A percentile compares a stretch with the other conserved stretches of the same genome.
Evolutionary conservation across 2,329 filamentous ascomycete genomes (phyloP).

Genomic region (Pseudopithomyces maydicus): DNA sequence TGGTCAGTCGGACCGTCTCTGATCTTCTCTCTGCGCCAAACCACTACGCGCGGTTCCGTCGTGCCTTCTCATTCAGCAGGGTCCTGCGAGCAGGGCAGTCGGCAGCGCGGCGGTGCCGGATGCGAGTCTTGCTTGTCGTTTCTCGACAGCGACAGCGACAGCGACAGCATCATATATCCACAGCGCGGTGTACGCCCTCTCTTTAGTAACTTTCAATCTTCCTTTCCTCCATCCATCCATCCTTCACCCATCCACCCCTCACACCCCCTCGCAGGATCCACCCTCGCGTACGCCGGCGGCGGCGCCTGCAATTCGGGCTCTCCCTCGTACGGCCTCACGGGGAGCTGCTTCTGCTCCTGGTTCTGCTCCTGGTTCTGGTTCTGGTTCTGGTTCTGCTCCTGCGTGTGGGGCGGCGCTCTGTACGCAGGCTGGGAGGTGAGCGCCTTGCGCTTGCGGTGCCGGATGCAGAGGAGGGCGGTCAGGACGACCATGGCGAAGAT

Average conservation of each 20-base stretch:
- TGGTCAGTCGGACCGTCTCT: background rate
- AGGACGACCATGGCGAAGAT: conserved; percentile 19
- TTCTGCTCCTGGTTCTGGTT: too few species aligned
- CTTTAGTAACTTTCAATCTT: background rate
- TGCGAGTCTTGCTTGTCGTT: background rate
- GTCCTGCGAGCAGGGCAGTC: background rate
- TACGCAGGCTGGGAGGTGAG: background rate
- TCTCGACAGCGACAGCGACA: background rate
- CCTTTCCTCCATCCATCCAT: background rate
- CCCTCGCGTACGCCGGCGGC: conserved; percentile 1
- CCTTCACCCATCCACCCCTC: background rate
- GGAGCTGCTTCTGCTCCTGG: conserved; percentile 1
- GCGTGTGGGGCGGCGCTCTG: too few species aligned
- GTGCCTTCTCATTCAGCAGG: background rate
- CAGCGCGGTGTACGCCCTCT: too few species aligned
- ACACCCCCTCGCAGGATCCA: background rate
- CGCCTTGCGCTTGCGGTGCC: conserved; percentile 11
- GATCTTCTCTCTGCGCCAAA: background rate
- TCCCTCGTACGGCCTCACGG: background rate
- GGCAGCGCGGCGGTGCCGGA: background rate
- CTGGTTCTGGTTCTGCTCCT: too few species aligned
- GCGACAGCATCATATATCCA: background rate
- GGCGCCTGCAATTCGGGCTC: background rate
- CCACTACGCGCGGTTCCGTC: too few species aligned
- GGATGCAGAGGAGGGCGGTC: conserved; percentile 18